Evolutionary conservation across 768 basidiomycete genomes (phyloP), one percentile per base, ranked within the genome.

Genomic region (Infundibulicybe gibba): DNA sequence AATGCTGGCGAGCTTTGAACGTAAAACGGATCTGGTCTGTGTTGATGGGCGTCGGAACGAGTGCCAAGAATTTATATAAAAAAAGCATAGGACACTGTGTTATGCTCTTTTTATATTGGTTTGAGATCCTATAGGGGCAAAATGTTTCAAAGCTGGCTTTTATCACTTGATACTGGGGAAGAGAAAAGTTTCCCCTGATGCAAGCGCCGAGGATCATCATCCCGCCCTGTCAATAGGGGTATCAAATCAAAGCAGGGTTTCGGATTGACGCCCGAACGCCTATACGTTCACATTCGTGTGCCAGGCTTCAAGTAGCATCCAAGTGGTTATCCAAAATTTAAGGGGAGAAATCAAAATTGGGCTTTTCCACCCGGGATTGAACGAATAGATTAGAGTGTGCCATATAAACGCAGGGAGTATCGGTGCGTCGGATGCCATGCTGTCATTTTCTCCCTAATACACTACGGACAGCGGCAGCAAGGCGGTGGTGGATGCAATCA

Each of bases 401-500:
- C n/a, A n/a, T 85, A 81, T 42, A n/a, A 65, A 80, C 54, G 81
- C 82, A 0, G 81, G 82, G 13, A 82, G 78, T 45, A 70, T 74
- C 21, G 79, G 80, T 80, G 39, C 16, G 72, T 63, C 34, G n/a
- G n/a, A 32, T 12, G 10, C 35, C 10, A 14, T 5, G n/a, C n/a
- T n/a, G n/a, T 35, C 14, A 12, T 31, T 15, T 33, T 16, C 19
- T 8, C 14, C 46, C 16, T 42, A 17, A 44, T 15, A 37, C 5
- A 6, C 15, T 17, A n/a, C 5, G 34, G 53, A 12, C 45, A 81
- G 82, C 84, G 2, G 85, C 83, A 1, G 70, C 1, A 74, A 69
- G 41, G 83, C 83, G 3, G 84, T 82, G 82, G 67, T 84, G 59
- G 83, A 85, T 54, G 83, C 83, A 1, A 54, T 85, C 5, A 60